Evolutionary conservation across 2,329 filamentous ascomycete genomes (phyloP), one percentile per base, ranked within the genome.

Genomic region (Bipolaris cookei): DNA sequence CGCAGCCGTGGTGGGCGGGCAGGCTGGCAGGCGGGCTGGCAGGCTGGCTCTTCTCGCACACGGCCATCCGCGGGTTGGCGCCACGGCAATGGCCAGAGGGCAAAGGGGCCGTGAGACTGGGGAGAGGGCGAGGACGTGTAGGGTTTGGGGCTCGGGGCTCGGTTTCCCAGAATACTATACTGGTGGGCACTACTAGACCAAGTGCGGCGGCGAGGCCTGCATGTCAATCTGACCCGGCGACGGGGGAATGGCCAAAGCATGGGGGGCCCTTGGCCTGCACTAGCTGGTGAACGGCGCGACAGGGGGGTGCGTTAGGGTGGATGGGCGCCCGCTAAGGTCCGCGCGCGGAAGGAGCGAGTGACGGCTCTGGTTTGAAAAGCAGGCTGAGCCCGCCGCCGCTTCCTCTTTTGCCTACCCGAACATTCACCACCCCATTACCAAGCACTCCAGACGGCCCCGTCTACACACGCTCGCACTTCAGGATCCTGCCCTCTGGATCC

Each of bases 401-500:
- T 50, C 55, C 63, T 61, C 51, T 54, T 62, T 50, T 58, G 63
- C 59, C 49, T 54, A 41, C 56, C 59, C 54, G 59, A 62, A 51
- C 25, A 44, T 28, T 41, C 38, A 54, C 53, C 53, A 54, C 58
- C 51, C 51, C 61, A 69, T 67, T 69, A 71, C 66, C 67, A 72
- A 71, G 66, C 71, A 63, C 37, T 44, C 28, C 34, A 63, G 65
- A 68, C 69, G 62, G 63, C 60, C 59, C 59, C 59, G 59, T 63
- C 64, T 59, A 43, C 55, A 48, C 25, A 10, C 25, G 25, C 39
- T 58, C 42, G 41, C 55, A 44, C 25, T 28, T 28, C 55, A 52
- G 64, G 59, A 63, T 66, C 61, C 62, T 54, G 32, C 50, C 42
- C 20, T 56, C 66, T 73, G 73, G 72, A 75, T 75, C 68, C 73